Percentiles rank a stretch among this genome's conserved stretches.
Evolutionary conservation across 2,329 filamentous ascomycete species (phyloP).

Genomic region (Orbilia blumenaviensis): DNA sequence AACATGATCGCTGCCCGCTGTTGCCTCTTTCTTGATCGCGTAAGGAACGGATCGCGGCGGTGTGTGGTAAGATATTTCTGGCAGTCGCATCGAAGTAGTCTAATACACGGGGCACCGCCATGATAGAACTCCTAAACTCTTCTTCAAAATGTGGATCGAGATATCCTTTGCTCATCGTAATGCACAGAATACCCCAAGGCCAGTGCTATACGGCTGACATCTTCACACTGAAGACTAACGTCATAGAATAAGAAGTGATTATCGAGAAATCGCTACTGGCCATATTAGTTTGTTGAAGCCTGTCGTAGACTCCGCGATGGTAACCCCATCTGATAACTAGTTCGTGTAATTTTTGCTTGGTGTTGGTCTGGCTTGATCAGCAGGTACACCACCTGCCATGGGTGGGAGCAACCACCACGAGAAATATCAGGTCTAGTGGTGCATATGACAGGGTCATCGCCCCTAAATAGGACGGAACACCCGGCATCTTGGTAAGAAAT

Average conservation of each 20-base stretch:
- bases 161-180: constrained; percentile 47
- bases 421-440: constrained; percentile 18
- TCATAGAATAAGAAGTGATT: constrained; percentile 42
- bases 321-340: constrained; percentile 49
- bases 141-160: constrained; percentile 30
- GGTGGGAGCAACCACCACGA: constrained; percentile 50
- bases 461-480: constrained; percentile 52
- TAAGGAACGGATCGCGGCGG: constrained; percentile 38
- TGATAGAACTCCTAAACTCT: not conserved
- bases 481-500: constrained; percentile 50
- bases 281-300: constrained; percentile 20
- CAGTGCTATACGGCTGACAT: constrained; percentile 40
- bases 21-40: constrained; percentile 21
- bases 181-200: not conserved
- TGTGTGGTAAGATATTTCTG: constrained; percentile 43
- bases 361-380: constrained; percentile 47
- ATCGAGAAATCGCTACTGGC: not conserved
- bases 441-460: constrained; percentile 53
- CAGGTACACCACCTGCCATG: constrained; percentile 49
- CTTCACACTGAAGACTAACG: constrained; percentile 41
- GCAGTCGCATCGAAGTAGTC: constrained; percentile 3
- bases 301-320: constrained; percentile 37
- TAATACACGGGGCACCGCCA: constrained; percentile 8
- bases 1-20: constrained; percentile 29
- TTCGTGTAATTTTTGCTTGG: constrained; percentile 27